phyloP scores from a whole-genome alignment of 2,329 filamentous ascomycete genomes.

The Aspergillus pseudotamarii region DNA sequence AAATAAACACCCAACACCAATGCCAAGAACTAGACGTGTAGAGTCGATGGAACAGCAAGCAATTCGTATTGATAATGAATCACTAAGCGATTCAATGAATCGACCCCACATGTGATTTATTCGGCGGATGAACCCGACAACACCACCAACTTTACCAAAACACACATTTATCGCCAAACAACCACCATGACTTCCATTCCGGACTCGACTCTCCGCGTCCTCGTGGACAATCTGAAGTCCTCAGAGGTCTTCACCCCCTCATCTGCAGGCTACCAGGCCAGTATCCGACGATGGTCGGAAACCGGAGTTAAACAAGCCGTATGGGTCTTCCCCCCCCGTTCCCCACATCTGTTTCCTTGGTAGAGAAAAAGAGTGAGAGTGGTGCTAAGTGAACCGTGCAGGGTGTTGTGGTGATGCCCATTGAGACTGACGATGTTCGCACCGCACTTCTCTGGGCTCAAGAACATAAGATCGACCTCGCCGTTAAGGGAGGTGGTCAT shows the following conservation, averaged over 20 bases:
- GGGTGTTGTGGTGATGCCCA: conserved; percentile 52
- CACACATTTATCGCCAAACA: neutral
- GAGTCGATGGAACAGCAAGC: neutral
- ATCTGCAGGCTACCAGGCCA: conserved; percentile 26
- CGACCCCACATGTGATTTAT: neutral
- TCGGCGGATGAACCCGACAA: neutral
- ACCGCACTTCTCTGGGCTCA: conserved; percentile 51
- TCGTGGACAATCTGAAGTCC: conserved; percentile 15
- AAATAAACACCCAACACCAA: neutral
- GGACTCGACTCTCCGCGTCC: conserved; percentile 9
- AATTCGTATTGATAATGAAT: neutral
- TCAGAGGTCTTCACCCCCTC: conserved; percentile 24
- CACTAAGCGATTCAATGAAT: neutral
- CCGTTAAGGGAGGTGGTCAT: conserved; percentile 42
- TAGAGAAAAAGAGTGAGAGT: neutral
- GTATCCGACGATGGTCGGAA: conserved; percentile 34
- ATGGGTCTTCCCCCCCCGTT: conserved; percentile 6
- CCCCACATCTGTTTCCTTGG: neutral
- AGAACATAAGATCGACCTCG: conserved; percentile 31
- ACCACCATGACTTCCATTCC: conserved; percentile 10
- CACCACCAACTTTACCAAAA: neutral
- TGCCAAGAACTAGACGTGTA: neutral
- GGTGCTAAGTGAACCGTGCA: conserved; percentile 17
- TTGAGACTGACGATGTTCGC: conserved; percentile 44
- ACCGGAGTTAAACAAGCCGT: conserved; percentile 35